phyloP scores from a whole-genome alignment of 2,329 filamentous ascomycete genomes.

The Diaporthe sp. region DNA sequence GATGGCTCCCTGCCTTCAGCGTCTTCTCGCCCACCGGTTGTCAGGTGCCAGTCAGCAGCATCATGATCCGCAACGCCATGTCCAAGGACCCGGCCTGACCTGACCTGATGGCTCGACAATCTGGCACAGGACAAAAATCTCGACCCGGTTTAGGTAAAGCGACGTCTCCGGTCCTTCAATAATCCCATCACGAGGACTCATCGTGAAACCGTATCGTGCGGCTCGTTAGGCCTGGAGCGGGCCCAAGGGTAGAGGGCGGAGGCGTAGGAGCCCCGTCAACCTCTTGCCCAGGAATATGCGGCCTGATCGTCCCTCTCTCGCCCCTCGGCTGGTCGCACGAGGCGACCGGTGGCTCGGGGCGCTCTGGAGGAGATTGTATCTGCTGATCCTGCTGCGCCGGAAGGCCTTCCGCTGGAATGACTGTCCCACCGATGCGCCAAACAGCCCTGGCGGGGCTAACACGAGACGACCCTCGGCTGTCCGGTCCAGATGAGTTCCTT shows the following conservation, averaged over 20 bases:
- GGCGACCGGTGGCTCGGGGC: neutral
- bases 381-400: slow-evolving; percentile 14
- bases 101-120: neutral
- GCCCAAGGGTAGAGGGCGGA: neutral
- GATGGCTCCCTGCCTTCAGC: neutral
- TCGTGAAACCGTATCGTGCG: slow-evolving; percentile 62
- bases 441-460: slow-evolving; percentile 48
- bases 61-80: neutral
- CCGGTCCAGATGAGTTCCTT: slow-evolving; percentile 30
- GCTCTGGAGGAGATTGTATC: neutral
- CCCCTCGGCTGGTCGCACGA: neutral
- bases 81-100: no score
- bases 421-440: slow-evolving; percentile 58
- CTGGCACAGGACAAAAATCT: neutral
- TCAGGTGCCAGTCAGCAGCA: neutral
- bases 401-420: slow-evolving; percentile 48
- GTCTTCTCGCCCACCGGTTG: neutral
- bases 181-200: slow-evolving; percentile 46
- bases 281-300: neutral
- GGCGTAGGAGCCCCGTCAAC: neutral
- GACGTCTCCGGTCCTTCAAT: neutral
- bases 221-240: slow-evolving; percentile 43
- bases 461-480: slow-evolving; percentile 40
- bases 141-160: neutral
- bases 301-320: neutral